Conservation (phyloP, 179 eudicot genomes). For the Carnegiea gigantea region DNA sequence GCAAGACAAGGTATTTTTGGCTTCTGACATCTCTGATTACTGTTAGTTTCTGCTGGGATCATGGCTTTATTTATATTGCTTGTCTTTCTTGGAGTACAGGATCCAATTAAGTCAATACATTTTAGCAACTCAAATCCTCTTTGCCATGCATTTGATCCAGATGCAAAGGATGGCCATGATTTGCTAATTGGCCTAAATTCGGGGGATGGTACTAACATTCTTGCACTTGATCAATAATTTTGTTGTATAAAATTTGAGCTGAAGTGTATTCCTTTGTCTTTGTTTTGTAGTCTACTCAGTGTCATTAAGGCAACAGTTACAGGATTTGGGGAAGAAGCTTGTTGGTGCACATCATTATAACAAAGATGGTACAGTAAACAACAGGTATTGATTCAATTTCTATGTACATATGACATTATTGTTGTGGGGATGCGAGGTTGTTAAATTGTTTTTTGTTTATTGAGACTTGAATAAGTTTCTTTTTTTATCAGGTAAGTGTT, state of each 20-base stretch:
- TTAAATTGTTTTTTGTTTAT: background rate
- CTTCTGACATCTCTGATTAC: background rate
- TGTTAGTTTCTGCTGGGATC: background rate
- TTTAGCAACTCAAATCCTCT: constrained; percentile 87
- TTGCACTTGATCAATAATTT: background rate
- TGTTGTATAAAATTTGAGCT: background rate
- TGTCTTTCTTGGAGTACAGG: constrained; percentile 45
- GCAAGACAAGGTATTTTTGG: constrained; percentile 70
- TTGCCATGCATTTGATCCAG: constrained; percentile 90
- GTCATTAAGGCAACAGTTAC: constrained; percentile 80
- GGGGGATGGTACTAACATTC: constrained; percentile 74
- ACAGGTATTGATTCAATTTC: constrained; percentile 39
- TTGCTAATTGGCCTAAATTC: constrained; percentile 76
- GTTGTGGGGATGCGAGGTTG: background rate
- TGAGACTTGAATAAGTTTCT: background rate
- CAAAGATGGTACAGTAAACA: constrained; percentile 75
- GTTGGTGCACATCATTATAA: constrained; percentile 91
- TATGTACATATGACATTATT: background rate
- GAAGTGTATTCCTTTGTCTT: background rate
- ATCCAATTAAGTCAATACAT: constrained; percentile 81
- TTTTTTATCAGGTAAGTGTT: no score
- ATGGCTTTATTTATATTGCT: constrained; percentile 10
- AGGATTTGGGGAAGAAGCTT: constrained; percentile 87
- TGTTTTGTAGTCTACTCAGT: constrained; percentile 74
- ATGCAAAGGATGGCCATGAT: constrained; percentile 93